Evolutionary conservation across 2,329 filamentous ascomycete genomes (phyloP).

Genomic region (Tolypocladium nubicola): DNA sequence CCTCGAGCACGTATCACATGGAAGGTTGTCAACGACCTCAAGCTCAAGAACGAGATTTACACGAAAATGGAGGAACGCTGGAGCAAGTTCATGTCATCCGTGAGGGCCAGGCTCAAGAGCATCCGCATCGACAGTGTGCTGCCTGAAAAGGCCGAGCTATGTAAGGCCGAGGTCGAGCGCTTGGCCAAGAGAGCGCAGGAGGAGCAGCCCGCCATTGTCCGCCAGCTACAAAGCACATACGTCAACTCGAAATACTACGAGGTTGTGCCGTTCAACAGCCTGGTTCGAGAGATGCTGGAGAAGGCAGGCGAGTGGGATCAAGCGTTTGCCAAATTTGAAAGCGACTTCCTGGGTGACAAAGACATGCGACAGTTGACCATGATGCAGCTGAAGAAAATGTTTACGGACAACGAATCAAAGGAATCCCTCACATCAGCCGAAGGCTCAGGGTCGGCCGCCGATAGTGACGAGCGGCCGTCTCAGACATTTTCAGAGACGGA

Average conservation of each 20-base stretch:
- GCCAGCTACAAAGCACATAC: conserved; percentile 79
- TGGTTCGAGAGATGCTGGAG: conserved; percentile 83
- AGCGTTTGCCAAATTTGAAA: conserved; percentile 81
- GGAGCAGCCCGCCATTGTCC: conserved; percentile 64
- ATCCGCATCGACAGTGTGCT: conserved; percentile 89
- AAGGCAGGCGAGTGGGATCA: conserved; percentile 91
- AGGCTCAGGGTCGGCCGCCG: conserved; percentile 45
- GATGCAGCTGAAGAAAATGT: conserved; percentile 88
- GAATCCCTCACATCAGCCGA: conserved; percentile 64
- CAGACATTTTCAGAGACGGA: conserved; percentile 36
- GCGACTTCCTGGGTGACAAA: conserved; percentile 90
- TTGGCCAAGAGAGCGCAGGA: conserved; percentile 72
- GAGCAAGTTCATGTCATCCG: conserved; percentile 77
- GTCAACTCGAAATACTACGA: conserved; percentile 94
- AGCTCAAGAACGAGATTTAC: conserved; percentile 87
- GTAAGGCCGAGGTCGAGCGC: conserved; percentile 69
- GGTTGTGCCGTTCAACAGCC: conserved; percentile 83
- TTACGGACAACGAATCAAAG: conserved; percentile 79
- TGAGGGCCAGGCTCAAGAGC: conserved; percentile 71
- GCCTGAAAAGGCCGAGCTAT: conserved; percentile 75
- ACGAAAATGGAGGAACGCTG: conserved; percentile 70
- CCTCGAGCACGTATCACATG: conserved; percentile 85
- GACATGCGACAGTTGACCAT: conserved; percentile 89
- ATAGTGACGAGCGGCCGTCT: conserved; percentile 35
- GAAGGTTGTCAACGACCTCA: conserved; percentile 93